A percentile compares a stretch with the other conserved stretches of the same genome.
Conservation (phyloP, 2,329 filamentous ascomycete species). For the Cercospora canescens region DNA sequence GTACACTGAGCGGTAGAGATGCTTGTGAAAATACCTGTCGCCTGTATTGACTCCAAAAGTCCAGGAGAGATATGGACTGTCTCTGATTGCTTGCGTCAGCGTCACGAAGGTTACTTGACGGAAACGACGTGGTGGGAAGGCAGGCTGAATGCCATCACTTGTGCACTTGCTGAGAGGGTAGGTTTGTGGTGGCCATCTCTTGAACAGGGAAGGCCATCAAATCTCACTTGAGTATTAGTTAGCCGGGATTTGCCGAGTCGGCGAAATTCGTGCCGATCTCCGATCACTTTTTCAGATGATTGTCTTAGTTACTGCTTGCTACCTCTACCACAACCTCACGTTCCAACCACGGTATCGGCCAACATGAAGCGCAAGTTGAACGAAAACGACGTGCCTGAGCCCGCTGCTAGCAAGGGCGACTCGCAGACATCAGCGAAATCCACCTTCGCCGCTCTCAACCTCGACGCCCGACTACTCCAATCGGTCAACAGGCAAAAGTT, state of each 20-base stretch:
- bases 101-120: no score
- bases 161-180: no score
- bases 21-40: no score
- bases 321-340: neutral
- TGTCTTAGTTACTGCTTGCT: neutral
- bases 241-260: neutral
- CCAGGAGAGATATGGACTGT: no score
- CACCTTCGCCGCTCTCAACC: constrained; percentile 73
- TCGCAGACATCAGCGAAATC: constrained; percentile 22
- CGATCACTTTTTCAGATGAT: neutral
- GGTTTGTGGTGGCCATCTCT: no score
- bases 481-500: constrained; percentile 83
- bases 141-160: no score
- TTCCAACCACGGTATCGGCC: neutral
- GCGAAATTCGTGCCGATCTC: neutral
- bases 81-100: no score
- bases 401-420: constrained; percentile 1
- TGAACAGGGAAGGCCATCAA: no score
- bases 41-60: no score
- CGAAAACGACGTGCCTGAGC: constrained; percentile 48
- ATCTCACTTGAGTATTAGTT: no score
- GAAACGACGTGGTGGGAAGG: no score
- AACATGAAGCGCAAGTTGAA: constrained; percentile 53
- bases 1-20: no score
- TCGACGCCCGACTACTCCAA: constrained; percentile 84